Evolutionary conservation across 1,284 basidiomycete genomes (phyloP).

Genomic region (Malassezia nana): DNA sequence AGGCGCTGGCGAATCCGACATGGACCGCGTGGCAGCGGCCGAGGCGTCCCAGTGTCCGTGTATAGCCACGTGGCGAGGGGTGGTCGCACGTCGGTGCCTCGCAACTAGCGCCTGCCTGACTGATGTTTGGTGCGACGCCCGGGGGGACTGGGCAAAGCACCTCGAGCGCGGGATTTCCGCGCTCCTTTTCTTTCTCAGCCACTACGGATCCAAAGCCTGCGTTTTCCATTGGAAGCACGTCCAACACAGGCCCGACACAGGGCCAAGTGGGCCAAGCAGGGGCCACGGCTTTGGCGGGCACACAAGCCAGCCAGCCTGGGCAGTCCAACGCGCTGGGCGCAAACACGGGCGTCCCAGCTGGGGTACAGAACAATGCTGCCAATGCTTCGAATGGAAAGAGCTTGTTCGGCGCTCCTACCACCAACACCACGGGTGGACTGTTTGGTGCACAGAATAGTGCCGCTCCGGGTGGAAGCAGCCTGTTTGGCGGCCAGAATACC

Average conservation of each 20-base stretch:
- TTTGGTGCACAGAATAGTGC: neutral
- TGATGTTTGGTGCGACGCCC: constrained; percentile 11
- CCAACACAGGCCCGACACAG: neutral
- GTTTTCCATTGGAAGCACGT: constrained; percentile 11
- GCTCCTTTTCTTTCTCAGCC: constrained; percentile 10
- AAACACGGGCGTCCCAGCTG: no score
- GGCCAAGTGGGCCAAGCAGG: neutral
- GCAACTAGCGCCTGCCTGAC: neutral
- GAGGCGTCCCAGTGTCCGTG: no score
- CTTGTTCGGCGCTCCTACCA: constrained; percentile 19
- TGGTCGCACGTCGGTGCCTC: neutral
- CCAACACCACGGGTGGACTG: constrained; percentile 1
- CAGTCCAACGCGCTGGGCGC: no score
- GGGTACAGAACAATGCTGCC: constrained; percentile 1
- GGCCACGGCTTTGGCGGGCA: no score
- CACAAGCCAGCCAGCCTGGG: no score
- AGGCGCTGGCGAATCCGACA: neutral
- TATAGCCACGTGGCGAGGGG: constrained; percentile 4
- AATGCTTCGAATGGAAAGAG: constrained; percentile 9
- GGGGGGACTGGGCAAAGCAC: neutral
- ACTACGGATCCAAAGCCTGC: neutral
- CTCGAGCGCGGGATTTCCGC: neutral
- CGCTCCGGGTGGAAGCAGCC: no score
- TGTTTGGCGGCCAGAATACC: neutral
- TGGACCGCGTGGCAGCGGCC: constrained; percentile 6